These are phyloP conservation scores for Physcia stellaris DNA, from an alignment of 495 filamentous ascomycete species.

Conservation along the genomic window DNA sequence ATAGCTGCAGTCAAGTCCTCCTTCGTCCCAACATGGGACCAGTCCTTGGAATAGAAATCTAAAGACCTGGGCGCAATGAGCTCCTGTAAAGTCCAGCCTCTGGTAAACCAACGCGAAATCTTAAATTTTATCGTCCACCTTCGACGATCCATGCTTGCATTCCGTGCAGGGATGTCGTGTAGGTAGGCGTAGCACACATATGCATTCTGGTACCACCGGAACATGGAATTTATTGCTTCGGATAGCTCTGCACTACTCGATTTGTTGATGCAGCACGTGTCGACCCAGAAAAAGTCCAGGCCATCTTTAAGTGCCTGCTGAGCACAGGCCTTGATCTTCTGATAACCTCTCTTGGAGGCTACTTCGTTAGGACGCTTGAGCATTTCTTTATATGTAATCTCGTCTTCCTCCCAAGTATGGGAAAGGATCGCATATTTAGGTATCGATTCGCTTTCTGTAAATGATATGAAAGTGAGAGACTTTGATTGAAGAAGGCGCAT, in stretches of 20 bases:
- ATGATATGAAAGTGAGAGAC: too few relatives aligned
- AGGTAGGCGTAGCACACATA: conserved; percentile 22
- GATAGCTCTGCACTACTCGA: conserved; percentile 18
- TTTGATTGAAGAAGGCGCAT: too few relatives aligned
- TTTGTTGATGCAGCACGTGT: conserved; percentile 23
- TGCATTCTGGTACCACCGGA: conserved; percentile 21
- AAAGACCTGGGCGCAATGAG: conserved; percentile 19
- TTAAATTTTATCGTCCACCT: not conserved
- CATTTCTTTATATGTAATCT: conserved; percentile 12
- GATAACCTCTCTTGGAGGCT: too few relatives aligned
- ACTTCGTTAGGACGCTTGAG: too few relatives aligned
- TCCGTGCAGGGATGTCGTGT: not conserved
- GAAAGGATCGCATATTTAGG: conserved; percentile 8
- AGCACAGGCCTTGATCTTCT: conserved; percentile 14
- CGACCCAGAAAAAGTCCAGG: conserved; percentile 18
- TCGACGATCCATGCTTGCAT: not conserved
- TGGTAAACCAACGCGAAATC: conserved; percentile 21
- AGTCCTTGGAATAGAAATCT: conserved; percentile 13
- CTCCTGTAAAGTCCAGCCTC: conserved; percentile 31
- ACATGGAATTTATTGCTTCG: conserved; percentile 31
- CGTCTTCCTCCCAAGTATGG: conserved; percentile 10
- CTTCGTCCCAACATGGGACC: conserved; percentile 16
- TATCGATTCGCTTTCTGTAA: too few relatives aligned
- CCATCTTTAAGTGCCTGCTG: conserved; percentile 7
- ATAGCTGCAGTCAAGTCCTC: conserved; percentile 4